Evolutionary conservation across 2,329 filamentous ascomycete species (phyloP).

Genomic region (Monosporascus sp.): DNA sequence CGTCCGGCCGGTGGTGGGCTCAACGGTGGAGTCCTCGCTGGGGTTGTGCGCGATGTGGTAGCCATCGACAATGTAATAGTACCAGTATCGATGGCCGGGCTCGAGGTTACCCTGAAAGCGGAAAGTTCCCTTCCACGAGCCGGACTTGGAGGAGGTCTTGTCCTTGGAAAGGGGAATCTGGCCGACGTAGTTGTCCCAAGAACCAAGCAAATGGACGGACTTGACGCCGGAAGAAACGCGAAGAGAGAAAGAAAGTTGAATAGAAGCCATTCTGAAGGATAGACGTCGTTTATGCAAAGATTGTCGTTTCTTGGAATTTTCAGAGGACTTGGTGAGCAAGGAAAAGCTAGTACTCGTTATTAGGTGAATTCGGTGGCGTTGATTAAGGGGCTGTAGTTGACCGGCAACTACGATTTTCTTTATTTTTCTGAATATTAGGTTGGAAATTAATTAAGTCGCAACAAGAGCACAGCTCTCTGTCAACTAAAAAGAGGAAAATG

Average conservation of each 20-base stretch:
- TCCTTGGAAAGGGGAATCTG: constrained; percentile 94
- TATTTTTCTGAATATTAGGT: constrained; percentile 30
- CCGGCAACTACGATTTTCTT: constrained; percentile 39
- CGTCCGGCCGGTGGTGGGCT: constrained; percentile 94
- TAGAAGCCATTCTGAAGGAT: constrained; percentile 68
- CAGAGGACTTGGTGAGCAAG: constrained; percentile 46
- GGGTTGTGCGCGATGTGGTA: constrained; percentile 98
- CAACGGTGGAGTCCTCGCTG: constrained; percentile 78
- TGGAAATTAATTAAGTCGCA: constrained; percentile 26
- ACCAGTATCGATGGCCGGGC: constrained; percentile 94
- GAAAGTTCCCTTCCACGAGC: constrained; percentile 94
- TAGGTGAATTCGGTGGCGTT: constrained; percentile 31
- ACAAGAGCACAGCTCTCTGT: constrained; percentile 52
- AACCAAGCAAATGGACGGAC: constrained; percentile 94
- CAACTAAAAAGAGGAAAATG: constrained; percentile 31
- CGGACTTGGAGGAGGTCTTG: constrained; percentile 73
- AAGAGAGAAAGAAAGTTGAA: constrained; percentile 93
- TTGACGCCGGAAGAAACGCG: constrained; percentile 95
- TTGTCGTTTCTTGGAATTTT: constrained; percentile 34
- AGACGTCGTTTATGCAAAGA: constrained; percentile 32
- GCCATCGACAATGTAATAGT: constrained; percentile 99
- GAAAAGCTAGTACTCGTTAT: constrained; percentile 49
- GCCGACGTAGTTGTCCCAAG: constrained; percentile 94
- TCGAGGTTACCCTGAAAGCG: constrained; percentile 89
- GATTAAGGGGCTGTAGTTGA: constrained; percentile 41